Percentiles rank a stretch among this genome's conserved stretches.
Evolutionary conservation across 768 basidiomycete genomes (phyloP).

Genomic region (Gautieria morchelliformis): DNA sequence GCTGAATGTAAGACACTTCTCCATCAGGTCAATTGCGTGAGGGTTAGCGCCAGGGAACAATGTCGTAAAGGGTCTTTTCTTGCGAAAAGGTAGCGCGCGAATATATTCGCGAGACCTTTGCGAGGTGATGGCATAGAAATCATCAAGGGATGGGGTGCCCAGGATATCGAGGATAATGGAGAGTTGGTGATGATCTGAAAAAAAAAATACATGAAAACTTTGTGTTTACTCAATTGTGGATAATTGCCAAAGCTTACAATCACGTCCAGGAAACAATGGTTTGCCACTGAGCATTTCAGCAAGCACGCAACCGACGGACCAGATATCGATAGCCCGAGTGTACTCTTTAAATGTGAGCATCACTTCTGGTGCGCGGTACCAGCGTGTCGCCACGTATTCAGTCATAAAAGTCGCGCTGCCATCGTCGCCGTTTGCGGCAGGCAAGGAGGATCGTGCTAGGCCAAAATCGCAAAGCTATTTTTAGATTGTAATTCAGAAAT

Average conservation of each 20-base stretch:
- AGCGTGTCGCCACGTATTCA: slow-evolving; percentile 95
- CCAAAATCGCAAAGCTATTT: slow-evolving; percentile 71
- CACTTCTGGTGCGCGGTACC: slow-evolving; percentile 99
- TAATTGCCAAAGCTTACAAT: slow-evolving; percentile 25
- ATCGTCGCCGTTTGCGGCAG: slow-evolving; percentile 75
- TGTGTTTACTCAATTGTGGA: background rate
- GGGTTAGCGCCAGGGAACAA: slow-evolving; percentile 73
- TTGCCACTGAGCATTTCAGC: slow-evolving; percentile 98
- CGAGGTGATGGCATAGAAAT: slow-evolving; percentile 89
- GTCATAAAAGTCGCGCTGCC: slow-evolving; percentile 86
- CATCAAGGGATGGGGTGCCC: slow-evolving; percentile 83
- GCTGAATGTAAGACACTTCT: slow-evolving; percentile 73
- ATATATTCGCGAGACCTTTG: slow-evolving; percentile 76
- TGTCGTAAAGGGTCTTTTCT: slow-evolving; percentile 57
- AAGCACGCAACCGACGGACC: slow-evolving; percentile 82
- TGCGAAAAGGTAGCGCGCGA: slow-evolving; percentile 79
- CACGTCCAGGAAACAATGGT: slow-evolving; percentile 93
- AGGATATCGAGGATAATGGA: slow-evolving; percentile 91
- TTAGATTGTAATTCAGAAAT: background rate
- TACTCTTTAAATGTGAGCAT: slow-evolving; percentile 99
- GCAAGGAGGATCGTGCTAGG: slow-evolving; percentile 71
- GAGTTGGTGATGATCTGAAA: slow-evolving; percentile 83
- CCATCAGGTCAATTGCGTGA: slow-evolving; percentile 69
- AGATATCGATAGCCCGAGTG: slow-evolving; percentile 83
- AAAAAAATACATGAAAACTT: background rate